Percentiles rank a stretch among this genome's conserved stretches.
Evolutionary conservation across 176 grass and related monocot genomes (phyloP).

Genomic region (Panicum miliaceum): DNA sequence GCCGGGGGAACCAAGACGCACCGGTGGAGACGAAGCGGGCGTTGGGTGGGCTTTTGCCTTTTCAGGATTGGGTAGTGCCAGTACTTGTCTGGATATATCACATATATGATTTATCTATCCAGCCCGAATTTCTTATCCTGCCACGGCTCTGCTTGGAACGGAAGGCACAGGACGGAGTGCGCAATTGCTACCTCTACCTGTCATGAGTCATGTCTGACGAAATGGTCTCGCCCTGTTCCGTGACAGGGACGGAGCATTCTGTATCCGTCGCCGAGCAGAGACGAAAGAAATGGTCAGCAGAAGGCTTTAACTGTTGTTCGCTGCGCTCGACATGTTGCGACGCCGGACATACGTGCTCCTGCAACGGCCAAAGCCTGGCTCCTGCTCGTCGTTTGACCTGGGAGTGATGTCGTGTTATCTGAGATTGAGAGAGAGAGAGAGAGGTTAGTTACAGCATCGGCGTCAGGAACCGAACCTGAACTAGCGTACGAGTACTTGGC

Average conservation of each 20-base stretch:
- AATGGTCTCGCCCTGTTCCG: not conserved
- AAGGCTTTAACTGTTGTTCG: not conserved
- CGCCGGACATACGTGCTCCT: not conserved
- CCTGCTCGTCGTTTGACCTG: not conserved
- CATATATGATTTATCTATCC: not conserved
- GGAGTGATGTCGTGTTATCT: not conserved
- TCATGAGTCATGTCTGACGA: not conserved
- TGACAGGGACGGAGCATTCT: not conserved
- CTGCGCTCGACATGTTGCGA: not conserved
- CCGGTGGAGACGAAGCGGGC: not conserved
- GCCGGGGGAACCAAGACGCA: not conserved
- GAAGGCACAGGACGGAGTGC: conserved; percentile 24
- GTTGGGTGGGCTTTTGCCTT: conserved; percentile 14
- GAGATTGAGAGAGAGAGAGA: too few species aligned
- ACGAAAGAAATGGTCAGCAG: not conserved
- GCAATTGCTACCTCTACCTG: not conserved
- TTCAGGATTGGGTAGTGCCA: not conserved
- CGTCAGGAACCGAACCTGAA: not conserved
- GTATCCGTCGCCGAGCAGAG: too few species aligned
- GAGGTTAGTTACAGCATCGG: not conserved
- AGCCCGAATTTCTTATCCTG: conserved; percentile 18
- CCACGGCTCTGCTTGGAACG: conserved; percentile 27
- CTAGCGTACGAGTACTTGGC: conserved; percentile 12
- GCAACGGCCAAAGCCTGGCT: not conserved
- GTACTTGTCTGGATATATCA: not conserved